Conservation (phyloP, 371 early-diverging fungal species). For the Rhizopus microsporus region DNA sequence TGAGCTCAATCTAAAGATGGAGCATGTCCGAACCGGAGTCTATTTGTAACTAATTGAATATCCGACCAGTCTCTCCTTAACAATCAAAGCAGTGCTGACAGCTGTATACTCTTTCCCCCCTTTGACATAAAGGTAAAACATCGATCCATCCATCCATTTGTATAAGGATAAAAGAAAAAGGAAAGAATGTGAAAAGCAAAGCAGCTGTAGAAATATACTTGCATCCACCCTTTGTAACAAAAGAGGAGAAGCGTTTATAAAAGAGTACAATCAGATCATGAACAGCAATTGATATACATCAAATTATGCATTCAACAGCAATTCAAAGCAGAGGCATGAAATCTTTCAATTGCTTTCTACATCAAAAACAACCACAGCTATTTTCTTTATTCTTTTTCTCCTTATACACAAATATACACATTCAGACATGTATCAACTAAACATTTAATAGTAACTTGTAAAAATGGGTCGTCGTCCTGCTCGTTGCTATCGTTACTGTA, state of each 20-base stretch:
- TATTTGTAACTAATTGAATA: too few relatives aligned
- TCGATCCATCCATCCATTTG: not conserved
- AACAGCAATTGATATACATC: too few relatives aligned
- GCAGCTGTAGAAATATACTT: not conserved
- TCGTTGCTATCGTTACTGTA: conserved; percentile 99
- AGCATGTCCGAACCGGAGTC: not conserved
- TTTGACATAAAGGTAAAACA: not conserved
- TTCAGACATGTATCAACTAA: not conserved
- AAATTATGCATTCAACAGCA: too few relatives aligned
- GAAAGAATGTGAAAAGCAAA: not conserved
- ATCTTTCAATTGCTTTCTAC: too few relatives aligned
- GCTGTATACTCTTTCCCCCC: not conserved
- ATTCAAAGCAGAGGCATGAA: too few relatives aligned
- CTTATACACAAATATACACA: not conserved
- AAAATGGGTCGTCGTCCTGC: conserved; percentile 99
- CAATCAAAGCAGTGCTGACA: not conserved
- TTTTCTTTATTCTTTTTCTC: not conserved
- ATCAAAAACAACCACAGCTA: not conserved
- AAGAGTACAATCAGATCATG: too few relatives aligned
- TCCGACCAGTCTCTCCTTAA: not conserved
- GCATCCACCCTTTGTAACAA: too few relatives aligned
- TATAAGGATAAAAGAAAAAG: not conserved
- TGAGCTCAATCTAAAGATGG: too few relatives aligned
- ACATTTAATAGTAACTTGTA: conserved; percentile 7
- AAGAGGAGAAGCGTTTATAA: not conserved